Base-by-base conservation (phyloP, 148 eudicot species). In the Camellia sinensis region DNA sequence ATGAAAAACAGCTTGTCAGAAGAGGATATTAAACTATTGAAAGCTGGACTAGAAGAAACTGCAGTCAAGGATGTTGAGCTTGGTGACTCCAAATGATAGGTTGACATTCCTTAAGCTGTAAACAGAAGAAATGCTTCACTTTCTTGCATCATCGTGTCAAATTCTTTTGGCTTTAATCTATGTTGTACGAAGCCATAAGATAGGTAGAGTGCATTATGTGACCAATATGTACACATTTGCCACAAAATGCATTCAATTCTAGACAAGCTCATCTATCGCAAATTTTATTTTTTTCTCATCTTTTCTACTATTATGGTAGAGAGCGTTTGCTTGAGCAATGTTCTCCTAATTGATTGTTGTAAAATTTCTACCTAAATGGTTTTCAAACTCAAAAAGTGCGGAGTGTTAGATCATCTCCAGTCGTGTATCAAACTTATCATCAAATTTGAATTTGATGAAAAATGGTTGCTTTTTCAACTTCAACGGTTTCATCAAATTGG, bases 1-100 rank as follows among this genome's bases (percentile, higher is more conserved):
- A 1, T 71, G 2, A 86, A 83, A 71, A 10, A 74, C 76, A 86
- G 84, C 78, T 67, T 86, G 74, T 73, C 86, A 3, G 88, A 86
- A 69, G 88, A 86, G 61, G 88, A 86, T 21, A 9, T 86, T 14
- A 83, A 78, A 78, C 72, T 83, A 40, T 53, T 86, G 67, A 86
- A 80, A 66, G 85, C 83, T 48, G 86, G 86, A 77, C 19, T 83
- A 21, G 85, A 80, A n/a, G 69, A 80, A 22, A 54, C 76, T 12
- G 46, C 78, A 9, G 43, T 57, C 13, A 79, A 71, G 52, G 81
- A 85, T 62, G 29, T 76, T 37, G 87, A 82, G 65, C 74, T 82
- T 48, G 81, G 74, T 46, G 73, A 73, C 37, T 44, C 87, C 6
- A 82, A 80, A 68, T 8, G 0, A 68, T 68, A 54, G 50, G 72